Evolutionary conservation across 768 basidiomycete genomes (phyloP), one percentile per base, ranked within the genome.

Genomic region (Hygrocybe coccinea): DNA sequence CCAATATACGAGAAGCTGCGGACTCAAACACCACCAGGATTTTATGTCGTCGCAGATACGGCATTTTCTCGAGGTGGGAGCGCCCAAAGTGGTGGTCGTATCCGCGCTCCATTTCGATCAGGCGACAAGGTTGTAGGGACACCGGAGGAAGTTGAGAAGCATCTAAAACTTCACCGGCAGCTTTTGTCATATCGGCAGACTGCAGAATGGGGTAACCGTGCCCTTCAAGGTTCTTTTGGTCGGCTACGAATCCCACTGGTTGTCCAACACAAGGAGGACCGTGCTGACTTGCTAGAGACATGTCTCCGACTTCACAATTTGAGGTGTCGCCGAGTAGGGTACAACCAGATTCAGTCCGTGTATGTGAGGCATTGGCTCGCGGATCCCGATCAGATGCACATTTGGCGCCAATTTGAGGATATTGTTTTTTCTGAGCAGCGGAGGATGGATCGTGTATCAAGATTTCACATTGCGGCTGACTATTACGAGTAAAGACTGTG

Each of bases 161-260:
- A 58, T 0, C 44, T 73, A 22, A 59, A 39, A 2, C 71, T 69
- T 52, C 66, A 79, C 60, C 47, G 63, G 1, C 62, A 80, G 55
- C 68, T 80, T 0, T 61, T 80, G 0, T 77, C 75, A 2, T 79
- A 65, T 56, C 59, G 71, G 1, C 79, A 82, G 60, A 74, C 78
- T 1, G 76, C 77, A 9, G 77, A 82, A 59, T 82, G 78, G 80
- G 79, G 79, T 0, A 80, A 74, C 69, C 65, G 67, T 1, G 55
- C 63, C 5, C 48, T 81, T 6, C 78, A 79, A 58, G 76, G 76
- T 8, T 73, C 74, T 1, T 81, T 79, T 68, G 75, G 79, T 5
- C 62, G 70, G 2, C 67, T 82, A 11, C 62, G 70, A 5, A 50
- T 82, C 2, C 79, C 73, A 2, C 60, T 80, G 1, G 58, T 66